Conservation (phyloP, 2,329 filamentous ascomycete species). For the Verruconis gallopava region DNA sequence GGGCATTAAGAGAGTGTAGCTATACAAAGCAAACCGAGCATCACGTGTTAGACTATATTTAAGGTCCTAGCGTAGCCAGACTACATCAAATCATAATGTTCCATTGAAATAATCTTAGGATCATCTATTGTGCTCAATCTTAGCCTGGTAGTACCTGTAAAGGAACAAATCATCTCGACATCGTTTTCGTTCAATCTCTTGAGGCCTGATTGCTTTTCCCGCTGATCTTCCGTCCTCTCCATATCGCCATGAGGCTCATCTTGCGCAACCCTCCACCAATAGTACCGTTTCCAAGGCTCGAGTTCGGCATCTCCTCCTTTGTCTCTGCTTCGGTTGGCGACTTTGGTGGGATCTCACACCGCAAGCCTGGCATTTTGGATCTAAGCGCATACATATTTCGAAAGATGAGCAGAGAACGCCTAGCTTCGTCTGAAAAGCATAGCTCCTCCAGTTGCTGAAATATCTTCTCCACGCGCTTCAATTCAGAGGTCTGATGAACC, state of each 20-base stretch:
- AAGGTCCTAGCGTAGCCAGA: too few species aligned
- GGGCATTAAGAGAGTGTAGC: too few species aligned
- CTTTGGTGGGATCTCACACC: slow-evolving; percentile 2
- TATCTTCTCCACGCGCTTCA: neutral
- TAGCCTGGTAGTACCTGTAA: too few species aligned
- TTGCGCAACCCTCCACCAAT: neutral
- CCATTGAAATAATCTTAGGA: too few species aligned
- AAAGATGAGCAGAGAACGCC: neutral
- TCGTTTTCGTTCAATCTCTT: neutral
- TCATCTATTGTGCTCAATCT: too few species aligned
- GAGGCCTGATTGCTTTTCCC: neutral
- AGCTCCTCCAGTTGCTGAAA: neutral
- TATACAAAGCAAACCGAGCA: too few species aligned
- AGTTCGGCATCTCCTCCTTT: neutral
- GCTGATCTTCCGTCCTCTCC: neutral
- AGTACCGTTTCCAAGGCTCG: neutral
- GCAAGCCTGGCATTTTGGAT: neutral
- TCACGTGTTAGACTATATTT: too few species aligned
- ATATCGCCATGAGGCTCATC: neutral
- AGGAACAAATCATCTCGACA: too few species aligned
- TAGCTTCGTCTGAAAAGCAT: slow-evolving; percentile 1
- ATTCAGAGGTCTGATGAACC: too few species aligned
- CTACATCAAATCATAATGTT: too few species aligned
- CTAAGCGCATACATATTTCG: slow-evolving; percentile 3
- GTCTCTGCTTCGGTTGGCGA: neutral